Evolutionary conservation across 2,329 filamentous ascomycete species (phyloP).

Genomic region (Teratosphaeriaceae sp.): DNA sequence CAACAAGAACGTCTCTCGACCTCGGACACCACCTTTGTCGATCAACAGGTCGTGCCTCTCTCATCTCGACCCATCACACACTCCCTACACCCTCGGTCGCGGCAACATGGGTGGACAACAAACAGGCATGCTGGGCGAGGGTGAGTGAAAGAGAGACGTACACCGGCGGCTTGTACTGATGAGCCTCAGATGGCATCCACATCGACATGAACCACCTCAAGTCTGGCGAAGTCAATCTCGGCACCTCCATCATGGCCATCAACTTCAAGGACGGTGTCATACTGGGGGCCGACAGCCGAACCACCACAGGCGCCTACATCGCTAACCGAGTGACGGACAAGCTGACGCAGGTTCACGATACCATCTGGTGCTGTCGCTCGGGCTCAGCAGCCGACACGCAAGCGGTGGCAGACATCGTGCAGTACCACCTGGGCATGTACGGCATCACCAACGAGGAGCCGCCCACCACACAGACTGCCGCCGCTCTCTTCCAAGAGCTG

Average conservation of each 20-base stretch:
- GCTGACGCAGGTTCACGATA: slow-evolving; percentile 96
- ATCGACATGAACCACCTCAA: slow-evolving; percentile 98
- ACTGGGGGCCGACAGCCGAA: slow-evolving; percentile 93
- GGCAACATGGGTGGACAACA: too few relatives aligned
- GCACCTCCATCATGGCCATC: slow-evolving; percentile 99
- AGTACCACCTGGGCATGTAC: slow-evolving; percentile 92
- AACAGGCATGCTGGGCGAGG: slow-evolving; percentile 37
- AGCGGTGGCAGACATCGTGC: slow-evolving; percentile 94
- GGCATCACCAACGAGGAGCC: slow-evolving; percentile 81
- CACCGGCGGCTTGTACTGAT: slow-evolving; percentile 9
- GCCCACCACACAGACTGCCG: slow-evolving; percentile 91
- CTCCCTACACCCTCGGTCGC: too few relatives aligned
- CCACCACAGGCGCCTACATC: slow-evolving; percentile 96
- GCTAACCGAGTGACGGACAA: slow-evolving; percentile 99
- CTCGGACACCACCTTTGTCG: neutral
- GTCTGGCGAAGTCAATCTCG: slow-evolving; percentile 97
- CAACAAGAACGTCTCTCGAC: neutral
- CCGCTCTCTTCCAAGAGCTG: slow-evolving; percentile 93
- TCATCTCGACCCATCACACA: neutral
- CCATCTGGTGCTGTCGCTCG: slow-evolving; percentile 98
- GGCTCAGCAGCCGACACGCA: slow-evolving; percentile 97
- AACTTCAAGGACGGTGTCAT: slow-evolving; percentile 99
- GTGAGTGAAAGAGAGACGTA: slow-evolving; percentile 16
- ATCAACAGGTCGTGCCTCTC: too few relatives aligned
- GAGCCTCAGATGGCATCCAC: slow-evolving; percentile 83